Percentiles rank a stretch among this genome's conserved stretches.
Evolutionary conservation across 768 basidiomycete species (phyloP).

Genomic region (Strobilomyces confusus): DNA sequence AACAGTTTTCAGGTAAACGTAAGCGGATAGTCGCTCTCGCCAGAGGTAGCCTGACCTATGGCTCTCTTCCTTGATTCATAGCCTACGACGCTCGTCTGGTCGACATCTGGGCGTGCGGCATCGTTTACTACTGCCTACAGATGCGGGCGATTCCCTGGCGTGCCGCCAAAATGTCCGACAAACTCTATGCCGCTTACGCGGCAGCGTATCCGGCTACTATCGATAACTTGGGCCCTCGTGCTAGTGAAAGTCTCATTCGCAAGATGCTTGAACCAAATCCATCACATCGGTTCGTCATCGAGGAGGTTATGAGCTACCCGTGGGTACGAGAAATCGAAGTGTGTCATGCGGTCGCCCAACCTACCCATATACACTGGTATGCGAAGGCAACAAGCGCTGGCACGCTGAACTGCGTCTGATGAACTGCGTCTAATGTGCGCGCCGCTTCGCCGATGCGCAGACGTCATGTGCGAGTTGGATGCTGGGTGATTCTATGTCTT

Average conservation of each 20-base stretch:
- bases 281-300: slow-evolving; percentile 66
- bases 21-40: slow-evolving; percentile 42
- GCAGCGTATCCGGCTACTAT: slow-evolving; percentile 32
- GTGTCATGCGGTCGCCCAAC: slow-evolving; percentile 61
- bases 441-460: no score
- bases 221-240: slow-evolving; percentile 75
- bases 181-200: slow-evolving; percentile 75
- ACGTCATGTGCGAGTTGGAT: no score
- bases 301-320: slow-evolving; percentile 70
- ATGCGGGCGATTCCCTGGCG: slow-evolving; percentile 99
- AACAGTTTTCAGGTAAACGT: slow-evolving; percentile 97
- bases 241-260: slow-evolving; percentile 77
- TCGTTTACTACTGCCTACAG: slow-evolving; percentile 98
- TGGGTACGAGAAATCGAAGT: slow-evolving; percentile 85
- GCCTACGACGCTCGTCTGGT: slow-evolving; percentile 97
- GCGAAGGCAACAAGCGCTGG: slow-evolving; percentile 56
- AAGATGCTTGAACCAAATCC: slow-evolving; percentile 97
- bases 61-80: slow-evolving; percentile 31
- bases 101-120: slow-evolving; percentile 95
- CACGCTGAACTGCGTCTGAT: slow-evolving; percentile 28
- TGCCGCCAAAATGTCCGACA: slow-evolving; percentile 80
- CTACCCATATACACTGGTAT: slow-evolving; percentile 69
- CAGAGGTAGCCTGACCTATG: slow-evolving; percentile 37
- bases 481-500: no score
- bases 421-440: no score